A percentile compares a stretch with the other conserved stretches of the same genome.
phyloP scores from a whole-genome alignment of 352 stramenopile genomes.

The Phytophthora fragariae region DNA sequence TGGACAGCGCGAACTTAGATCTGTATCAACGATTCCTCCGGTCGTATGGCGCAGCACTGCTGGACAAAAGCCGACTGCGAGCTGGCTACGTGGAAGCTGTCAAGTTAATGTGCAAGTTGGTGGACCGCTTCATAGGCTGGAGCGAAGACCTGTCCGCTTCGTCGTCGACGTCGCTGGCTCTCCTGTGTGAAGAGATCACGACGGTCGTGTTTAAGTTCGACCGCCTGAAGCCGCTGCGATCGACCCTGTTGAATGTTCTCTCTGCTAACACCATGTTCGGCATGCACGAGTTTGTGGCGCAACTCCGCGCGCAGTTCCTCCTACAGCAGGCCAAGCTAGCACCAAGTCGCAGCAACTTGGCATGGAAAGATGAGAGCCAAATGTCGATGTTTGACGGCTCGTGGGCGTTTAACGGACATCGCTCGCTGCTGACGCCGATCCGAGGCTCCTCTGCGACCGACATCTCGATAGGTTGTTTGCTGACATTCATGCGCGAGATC shows the following conservation, averaged over 20 bases:
- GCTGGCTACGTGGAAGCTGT: constrained; percentile 41
- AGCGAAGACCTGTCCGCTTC: constrained; percentile 9
- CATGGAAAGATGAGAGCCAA: constrained; percentile 1
- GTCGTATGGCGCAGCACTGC: constrained; percentile 29
- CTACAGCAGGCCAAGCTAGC: constrained; percentile 19
- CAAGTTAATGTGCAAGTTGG: constrained; percentile 35
- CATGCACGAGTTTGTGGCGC: constrained; percentile 47
- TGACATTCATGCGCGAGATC: constrained; percentile 45
- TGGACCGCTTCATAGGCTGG: constrained; percentile 35
- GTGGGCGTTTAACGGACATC: constrained; percentile 38
- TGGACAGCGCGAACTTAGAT: constrained; percentile 39
- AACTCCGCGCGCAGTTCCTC: constrained; percentile 43
- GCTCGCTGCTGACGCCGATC: constrained; percentile 26
- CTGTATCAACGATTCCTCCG: constrained; percentile 37
- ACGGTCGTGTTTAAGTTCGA: constrained; percentile 47
- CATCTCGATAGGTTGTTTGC: constrained; percentile 33
- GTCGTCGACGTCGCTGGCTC: constrained; percentile 27
- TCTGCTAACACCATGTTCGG: constrained; percentile 45
- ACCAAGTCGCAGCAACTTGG: neutral
- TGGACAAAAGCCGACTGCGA: constrained; percentile 43
- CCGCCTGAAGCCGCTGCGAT: constrained; percentile 37
- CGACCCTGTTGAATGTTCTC: constrained; percentile 36
- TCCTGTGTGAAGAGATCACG: constrained; percentile 47
- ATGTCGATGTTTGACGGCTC: constrained; percentile 36
- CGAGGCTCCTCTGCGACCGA: constrained; percentile 16